phyloP scores from a whole-genome alignment of 2,329 filamentous ascomycete genomes.

The Exophiala alcalophila region DNA sequence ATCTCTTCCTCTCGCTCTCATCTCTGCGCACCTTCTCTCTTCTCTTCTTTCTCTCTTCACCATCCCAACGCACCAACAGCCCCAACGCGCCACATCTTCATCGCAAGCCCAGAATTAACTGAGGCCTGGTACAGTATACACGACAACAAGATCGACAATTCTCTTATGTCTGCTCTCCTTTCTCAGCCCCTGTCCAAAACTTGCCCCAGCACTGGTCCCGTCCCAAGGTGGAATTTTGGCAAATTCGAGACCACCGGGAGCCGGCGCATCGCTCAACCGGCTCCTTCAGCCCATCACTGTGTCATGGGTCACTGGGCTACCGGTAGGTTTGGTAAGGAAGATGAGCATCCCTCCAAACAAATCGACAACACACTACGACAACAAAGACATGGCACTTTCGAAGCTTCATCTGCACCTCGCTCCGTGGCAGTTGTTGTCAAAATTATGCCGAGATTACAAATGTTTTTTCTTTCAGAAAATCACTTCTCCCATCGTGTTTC shows the following conservation, averaged over 20 bases:
- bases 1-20: neutral
- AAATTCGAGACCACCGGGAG: conserved; percentile 4
- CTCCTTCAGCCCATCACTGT: conserved; percentile 1
- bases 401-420: conserved; percentile 29
- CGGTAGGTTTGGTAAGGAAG: conserved; percentile 6
- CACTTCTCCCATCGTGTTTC: conserved; percentile 11
- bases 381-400: conserved; percentile 25
- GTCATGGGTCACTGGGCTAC: conserved; percentile 10
- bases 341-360: too few relatives aligned
- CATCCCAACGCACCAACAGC: neutral
- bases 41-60: conserved; percentile 1
- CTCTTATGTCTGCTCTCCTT: conserved; percentile 8
- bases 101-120: too few relatives aligned
- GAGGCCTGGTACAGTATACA: too few relatives aligned
- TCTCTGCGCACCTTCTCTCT: neutral
- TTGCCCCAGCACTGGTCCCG: neutral
- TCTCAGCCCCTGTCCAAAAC: neutral
- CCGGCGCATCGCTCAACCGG: too few relatives aligned
- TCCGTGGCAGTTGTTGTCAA: conserved; percentile 29
- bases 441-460: conserved; percentile 55
- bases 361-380: neutral
- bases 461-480: neutral
- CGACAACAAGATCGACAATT: too few relatives aligned
- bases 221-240: neutral
- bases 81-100: conserved; percentile 1